Percentiles rank a stretch among this genome's conserved stretches.
phyloP scores from a whole-genome alignment of 805 yeast genomes.

The Candida peoriensis region DNA sequence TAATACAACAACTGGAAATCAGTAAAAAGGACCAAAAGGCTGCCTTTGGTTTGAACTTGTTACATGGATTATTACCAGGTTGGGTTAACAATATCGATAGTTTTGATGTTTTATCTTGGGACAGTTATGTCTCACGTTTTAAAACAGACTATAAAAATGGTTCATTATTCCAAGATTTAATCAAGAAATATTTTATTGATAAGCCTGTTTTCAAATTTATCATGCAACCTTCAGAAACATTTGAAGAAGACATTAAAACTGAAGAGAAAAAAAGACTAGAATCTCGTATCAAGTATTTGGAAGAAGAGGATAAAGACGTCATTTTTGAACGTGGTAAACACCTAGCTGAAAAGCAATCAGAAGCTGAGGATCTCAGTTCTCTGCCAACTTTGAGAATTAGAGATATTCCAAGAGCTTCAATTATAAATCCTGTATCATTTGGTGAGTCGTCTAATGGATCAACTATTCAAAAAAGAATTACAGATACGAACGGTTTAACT shows the following conservation, averaged over 20 bases:
- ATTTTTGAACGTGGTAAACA: slow-evolving; percentile 57
- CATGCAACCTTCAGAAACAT: slow-evolving; percentile 66
- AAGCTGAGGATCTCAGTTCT: slow-evolving; percentile 66
- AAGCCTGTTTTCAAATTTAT: slow-evolving; percentile 64
- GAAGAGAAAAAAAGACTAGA: slow-evolving; percentile 57
- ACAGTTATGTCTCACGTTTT: slow-evolving; percentile 53
- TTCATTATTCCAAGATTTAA: slow-evolving; percentile 51
- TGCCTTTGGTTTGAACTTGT: slow-evolving; percentile 77
- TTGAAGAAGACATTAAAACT: slow-evolving; percentile 41
- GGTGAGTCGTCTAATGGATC: slow-evolving; percentile 25
- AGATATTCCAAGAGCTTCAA: slow-evolving; percentile 66
- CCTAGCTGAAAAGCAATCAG: slow-evolving; percentile 59
- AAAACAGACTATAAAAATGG: slow-evolving; percentile 54
- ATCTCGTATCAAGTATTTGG: slow-evolving; percentile 36
- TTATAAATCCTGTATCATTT: slow-evolving; percentile 26
- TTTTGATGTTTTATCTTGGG: slow-evolving; percentile 60
- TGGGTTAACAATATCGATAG: slow-evolving; percentile 86
- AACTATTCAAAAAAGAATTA: slow-evolving; percentile 41
- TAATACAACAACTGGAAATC: slow-evolving; percentile 83
- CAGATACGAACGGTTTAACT: slow-evolving; percentile 75
- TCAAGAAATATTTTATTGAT: slow-evolving; percentile 46
- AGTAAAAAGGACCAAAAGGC: slow-evolving; percentile 82
- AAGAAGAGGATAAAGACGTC: slow-evolving; percentile 49
- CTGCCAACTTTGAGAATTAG: slow-evolving; percentile 71
- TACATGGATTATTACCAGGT: slow-evolving; percentile 71